Evolutionary conservation across 225 moss, liverwort and hornwort genomes (phyloP), one percentile per base, ranked within the genome.

Genomic region (Climacium dendroides): DNA sequence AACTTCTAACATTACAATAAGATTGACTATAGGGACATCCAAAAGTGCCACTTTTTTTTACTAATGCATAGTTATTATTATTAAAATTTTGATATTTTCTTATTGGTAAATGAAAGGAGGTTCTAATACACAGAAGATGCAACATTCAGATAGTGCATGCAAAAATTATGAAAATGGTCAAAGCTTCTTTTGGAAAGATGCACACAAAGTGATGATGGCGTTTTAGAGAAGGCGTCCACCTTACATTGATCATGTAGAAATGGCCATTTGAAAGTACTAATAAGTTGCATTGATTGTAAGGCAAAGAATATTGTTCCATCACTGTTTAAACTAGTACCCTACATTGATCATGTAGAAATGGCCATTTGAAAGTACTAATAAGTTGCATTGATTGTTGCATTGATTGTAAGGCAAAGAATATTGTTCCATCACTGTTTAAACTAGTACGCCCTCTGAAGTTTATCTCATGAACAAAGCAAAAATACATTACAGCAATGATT

Each of bases 31-130:
- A 4, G 10, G 3, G 39, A 11, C 23, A 6, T 4, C 11, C 1
- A 22, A 39, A 20, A 39, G 4, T 2, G 0, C 5, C 4, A 22
- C 13, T 23, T 67, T 37, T n/a, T 34, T 2, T 37, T 5, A 0
- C 37, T 7, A 37, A 37, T 39, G 13, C 7, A 15, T 0, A 0
- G 2, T 3, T 26, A 14, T 3, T 43, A 45, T 18, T 29, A 28
- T 11, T 10, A 18, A 30, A 6, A 4, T 19, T 29, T 19, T 30
- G 11, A 30, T 17, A 47, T 10, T 30, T 73, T 18, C 6, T 18
- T 16, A 1, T 73, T 47, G 30, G 11, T 2, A 73, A 73, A 29
- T 73, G 47, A 30, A 47, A 47, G 0, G 12, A 18, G 4, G 6
- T 18, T 47, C 11, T 3, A 73, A 73, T 0, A 23, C 2, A 45